Evolutionary conservation across 805 yeast species (phyloP), one percentile per base, ranked within the genome.

Genomic region (Ogataea trehalophila): DNA sequence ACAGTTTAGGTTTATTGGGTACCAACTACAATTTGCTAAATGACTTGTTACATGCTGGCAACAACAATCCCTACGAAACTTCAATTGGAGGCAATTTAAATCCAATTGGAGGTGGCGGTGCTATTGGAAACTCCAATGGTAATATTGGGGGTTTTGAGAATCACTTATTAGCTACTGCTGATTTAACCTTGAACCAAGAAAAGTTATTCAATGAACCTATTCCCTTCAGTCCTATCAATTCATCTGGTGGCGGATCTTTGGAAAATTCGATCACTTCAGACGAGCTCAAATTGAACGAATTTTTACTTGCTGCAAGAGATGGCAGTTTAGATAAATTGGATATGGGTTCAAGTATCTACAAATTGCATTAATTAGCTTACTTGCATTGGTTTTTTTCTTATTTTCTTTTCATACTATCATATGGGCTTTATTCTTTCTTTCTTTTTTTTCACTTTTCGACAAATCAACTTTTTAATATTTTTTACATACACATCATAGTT

Each of bases 291-390:
- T 64, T 79, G 57, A 79, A 80, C 55, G 79, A 77, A 55, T 61
- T 77, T 37, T 73, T 77, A 48, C 58, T 77, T 33, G 81, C 81
- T 45, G 79, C 81, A 11, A 71, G 81, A 49, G 81, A 77, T 51
- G 81, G 80, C 15, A 72, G 77, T 48, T 56, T 78, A 36, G 83
- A 79, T 55, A 66, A 79, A 23, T 62, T 80, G 47, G 83, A 79
- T 43, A 45, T 62, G n/a, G 55, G 56, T 31, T 69, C 81, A 15
- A 72, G 67, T 43, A 57, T 78, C 9, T 64, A 70, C 49, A 72
- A 69, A 16, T 66, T 63, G 52, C 72, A 71, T 47, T 76, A 31
- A 48, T 37, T 33, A 13, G 29, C 20, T 26, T 38, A 16, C 33
- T 23, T 41, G 23, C 22, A 13, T 33, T 16, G 16, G 6, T 17